phyloP scores from a whole-genome alignment of 2,329 filamentous ascomycete species.

The Penicillium glabrum region DNA sequence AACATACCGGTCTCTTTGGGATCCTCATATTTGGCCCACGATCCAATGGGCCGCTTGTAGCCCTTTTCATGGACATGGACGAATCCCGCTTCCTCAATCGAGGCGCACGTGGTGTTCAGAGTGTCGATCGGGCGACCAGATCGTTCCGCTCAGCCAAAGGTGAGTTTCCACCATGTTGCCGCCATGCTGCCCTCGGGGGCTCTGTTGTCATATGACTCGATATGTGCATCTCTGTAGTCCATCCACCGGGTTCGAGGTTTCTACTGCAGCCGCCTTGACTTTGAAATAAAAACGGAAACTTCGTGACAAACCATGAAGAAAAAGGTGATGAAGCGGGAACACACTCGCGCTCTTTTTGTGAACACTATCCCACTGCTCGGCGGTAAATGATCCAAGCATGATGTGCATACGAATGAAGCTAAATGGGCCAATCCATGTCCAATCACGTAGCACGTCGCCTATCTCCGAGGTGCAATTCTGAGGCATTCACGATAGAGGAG shows the following conservation, averaged over 20 bases:
- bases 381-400: conserved; percentile 1
- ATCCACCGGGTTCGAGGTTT: conserved; percentile 2
- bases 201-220: not conserved
- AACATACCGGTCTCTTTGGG: conserved; percentile 41
- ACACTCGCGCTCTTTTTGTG: conserved; percentile 5
- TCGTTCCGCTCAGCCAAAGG: conserved; percentile 11
- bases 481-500: conserved; percentile 12
- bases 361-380: not conserved
- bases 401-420: conserved; percentile 16
- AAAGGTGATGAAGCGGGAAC: no score
- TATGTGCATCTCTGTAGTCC: conserved; percentile 3
- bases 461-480: conserved; percentile 24
- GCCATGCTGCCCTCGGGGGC: no score
- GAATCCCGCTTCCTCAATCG: conserved; percentile 27
- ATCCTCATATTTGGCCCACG: conserved; percentile 25
- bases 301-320: no score
- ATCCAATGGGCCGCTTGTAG: conserved; percentile 24
- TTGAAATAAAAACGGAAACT: not conserved
- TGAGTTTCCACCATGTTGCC: not conserved
- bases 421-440: conserved; percentile 14
- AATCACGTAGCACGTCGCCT: conserved; percentile 16
- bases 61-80: conserved; percentile 26
- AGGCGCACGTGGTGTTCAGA: conserved; percentile 14
- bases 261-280: not conserved
- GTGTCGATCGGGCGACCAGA: not conserved